phyloP scores from a whole-genome alignment of 805 yeast genomes.

The Ogataea naganishii region DNA sequence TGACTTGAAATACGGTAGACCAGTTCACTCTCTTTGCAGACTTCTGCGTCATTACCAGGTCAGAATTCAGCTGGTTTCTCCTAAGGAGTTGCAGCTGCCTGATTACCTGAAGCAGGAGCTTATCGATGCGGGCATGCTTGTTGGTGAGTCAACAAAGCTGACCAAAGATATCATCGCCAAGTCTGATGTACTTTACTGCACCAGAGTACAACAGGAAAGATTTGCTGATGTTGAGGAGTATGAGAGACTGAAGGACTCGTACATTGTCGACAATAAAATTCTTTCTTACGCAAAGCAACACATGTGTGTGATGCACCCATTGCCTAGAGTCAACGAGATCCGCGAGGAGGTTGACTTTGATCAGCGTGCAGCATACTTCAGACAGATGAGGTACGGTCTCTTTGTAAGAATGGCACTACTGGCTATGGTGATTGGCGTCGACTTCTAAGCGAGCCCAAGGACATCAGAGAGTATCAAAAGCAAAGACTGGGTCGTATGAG shows the following conservation, averaged over 20 bases:
- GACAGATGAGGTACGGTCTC: constrained; percentile 98
- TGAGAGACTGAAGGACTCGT: constrained; percentile 82
- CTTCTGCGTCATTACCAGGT: constrained; percentile 89
- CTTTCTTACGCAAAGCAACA: constrained; percentile 91
- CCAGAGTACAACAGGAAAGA: constrained; percentile 97
- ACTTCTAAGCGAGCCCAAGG: constrained; percentile 47
- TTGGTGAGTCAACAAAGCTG: constrained; percentile 64
- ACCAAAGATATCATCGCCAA: constrained; percentile 79
- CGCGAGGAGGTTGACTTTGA: constrained; percentile 98
- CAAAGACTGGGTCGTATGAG: too few relatives aligned
- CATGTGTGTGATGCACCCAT: constrained; percentile 98
- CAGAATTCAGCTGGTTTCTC: constrained; percentile 84
- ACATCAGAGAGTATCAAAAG: too few relatives aligned
- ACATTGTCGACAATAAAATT: constrained; percentile 87
- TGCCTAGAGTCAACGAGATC: constrained; percentile 94
- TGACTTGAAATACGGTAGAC: constrained; percentile 95
- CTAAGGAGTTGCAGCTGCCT: constrained; percentile 83
- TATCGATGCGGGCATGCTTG: constrained; percentile 57
- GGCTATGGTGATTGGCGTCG: constrained; percentile 97
- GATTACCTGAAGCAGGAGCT: constrained; percentile 61
- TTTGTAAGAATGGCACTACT: constrained; percentile 97
- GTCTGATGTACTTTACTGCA: constrained; percentile 94
- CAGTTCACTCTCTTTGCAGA: constrained; percentile 93
- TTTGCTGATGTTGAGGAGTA: constrained; percentile 70
- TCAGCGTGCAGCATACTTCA: constrained; percentile 98